Conservation (phyloP, 176 grass and related monocot genomes). For the Oryza rufipogon region DNA sequence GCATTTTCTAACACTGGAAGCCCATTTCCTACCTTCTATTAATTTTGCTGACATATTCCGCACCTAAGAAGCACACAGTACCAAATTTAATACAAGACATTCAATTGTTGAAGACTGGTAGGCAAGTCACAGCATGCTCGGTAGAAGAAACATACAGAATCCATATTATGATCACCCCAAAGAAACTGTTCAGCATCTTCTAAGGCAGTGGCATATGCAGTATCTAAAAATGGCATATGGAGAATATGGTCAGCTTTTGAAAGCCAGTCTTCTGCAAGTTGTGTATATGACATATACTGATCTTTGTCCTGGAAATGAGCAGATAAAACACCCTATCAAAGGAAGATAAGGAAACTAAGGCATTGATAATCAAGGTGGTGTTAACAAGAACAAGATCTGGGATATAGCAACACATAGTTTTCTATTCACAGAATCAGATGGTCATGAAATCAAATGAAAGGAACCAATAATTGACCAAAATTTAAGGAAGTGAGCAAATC, state of each 20-base stretch:
- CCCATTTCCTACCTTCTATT: constrained; percentile 68
- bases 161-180: constrained; percentile 86
- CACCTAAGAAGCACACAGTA: constrained; percentile 57
- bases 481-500: constrained; percentile 10
- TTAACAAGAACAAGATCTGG: constrained; percentile 6
- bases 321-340: constrained; percentile 28
- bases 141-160: constrained; percentile 68
- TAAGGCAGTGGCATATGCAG: constrained; percentile 64
- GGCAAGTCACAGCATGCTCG: constrained; percentile 28
- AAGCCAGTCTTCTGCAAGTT: constrained; percentile 87
- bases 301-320: constrained; percentile 61
- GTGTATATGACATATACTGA: constrained; percentile 54
- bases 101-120: constrained; percentile 18
- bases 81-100: constrained; percentile 35
- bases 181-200: constrained; percentile 83
- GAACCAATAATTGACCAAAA: not conserved
- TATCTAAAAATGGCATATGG: constrained; percentile 62
- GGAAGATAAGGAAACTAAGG: constrained; percentile 27
- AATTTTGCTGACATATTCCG: constrained; percentile 68
- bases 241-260: constrained; percentile 70
- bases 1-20: constrained; percentile 52
- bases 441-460: constrained; percentile 18
- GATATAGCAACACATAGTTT: not conserved
- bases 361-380: not conserved
- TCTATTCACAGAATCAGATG: not conserved